Evolutionary conservation across 2,329 filamentous ascomycete genomes (phyloP).

Genomic region (Ophiostoma perfectum): DNA sequence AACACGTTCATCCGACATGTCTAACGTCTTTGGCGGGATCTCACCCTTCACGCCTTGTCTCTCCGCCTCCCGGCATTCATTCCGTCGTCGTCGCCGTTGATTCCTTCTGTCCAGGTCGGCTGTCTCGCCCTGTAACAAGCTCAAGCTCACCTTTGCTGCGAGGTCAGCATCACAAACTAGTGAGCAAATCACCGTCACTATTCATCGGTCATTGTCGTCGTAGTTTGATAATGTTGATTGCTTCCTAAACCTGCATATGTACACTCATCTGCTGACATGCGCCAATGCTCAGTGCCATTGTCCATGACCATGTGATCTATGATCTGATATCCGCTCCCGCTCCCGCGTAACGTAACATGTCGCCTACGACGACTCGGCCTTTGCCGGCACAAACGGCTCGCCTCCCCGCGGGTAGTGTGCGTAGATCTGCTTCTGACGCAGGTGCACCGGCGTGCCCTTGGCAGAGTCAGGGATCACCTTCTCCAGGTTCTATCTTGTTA

Average conservation of each 20-base stretch:
- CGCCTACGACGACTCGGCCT: conserved; percentile 28
- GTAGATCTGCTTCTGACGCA: conserved; percentile 60
- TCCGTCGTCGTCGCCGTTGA: too few relatives aligned
- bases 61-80: too few relatives aligned
- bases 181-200: not conserved
- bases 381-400: conserved; percentile 32
- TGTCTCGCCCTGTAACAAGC: conserved; percentile 4
- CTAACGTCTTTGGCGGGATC: too few relatives aligned
- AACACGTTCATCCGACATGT: too few relatives aligned
- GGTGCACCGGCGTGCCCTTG: conserved; percentile 66
- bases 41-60: too few relatives aligned
- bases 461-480: conserved; percentile 74
- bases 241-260: not conserved
- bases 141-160: not conserved
- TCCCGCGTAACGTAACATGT: not conserved
- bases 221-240: not conserved
- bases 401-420: conserved; percentile 39
- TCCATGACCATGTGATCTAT: not conserved
- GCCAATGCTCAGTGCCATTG: too few relatives aligned
- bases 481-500: conserved; percentile 61
- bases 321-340: not conserved
- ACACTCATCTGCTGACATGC: not conserved
- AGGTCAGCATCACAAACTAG: not conserved
- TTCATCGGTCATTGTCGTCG: not conserved
- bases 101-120: not conserved